Conservation (phyloP, 768 basidiomycete genomes). For the Suillus subalutaceus region DNA sequence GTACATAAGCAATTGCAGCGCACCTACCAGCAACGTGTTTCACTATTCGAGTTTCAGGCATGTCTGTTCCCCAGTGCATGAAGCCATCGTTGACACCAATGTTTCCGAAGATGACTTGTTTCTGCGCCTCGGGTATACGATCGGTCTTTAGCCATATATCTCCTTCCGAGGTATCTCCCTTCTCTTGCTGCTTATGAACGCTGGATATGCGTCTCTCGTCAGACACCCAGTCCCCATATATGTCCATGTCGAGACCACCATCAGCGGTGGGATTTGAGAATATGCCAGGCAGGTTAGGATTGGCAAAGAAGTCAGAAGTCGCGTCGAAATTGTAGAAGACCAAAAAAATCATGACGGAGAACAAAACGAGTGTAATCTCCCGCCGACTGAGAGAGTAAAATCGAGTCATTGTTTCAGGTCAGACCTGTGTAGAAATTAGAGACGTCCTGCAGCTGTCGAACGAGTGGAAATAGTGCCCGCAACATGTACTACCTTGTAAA, state of each 20-base stretch:
- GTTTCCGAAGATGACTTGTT: conserved; percentile 24
- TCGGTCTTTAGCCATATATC: conserved; percentile 43
- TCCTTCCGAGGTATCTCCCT: conserved; percentile 38
- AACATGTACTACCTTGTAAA: not conserved
- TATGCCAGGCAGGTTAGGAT: conserved; percentile 36
- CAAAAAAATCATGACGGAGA: conserved; percentile 65
- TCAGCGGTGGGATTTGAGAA: conserved; percentile 39
- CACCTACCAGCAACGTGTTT: conserved; percentile 67
- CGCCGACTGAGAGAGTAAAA: conserved; percentile 68
- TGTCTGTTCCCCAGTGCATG: conserved; percentile 53
- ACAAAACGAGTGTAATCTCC: conserved; percentile 70
- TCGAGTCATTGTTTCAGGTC: conserved; percentile 53
- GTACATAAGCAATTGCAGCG: not conserved
- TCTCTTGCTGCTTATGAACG: conserved; percentile 48
- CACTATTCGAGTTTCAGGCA: conserved; percentile 59
- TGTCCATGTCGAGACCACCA: conserved; percentile 58
- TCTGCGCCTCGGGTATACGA: conserved; percentile 31
- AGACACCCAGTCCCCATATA: conserved; percentile 75
- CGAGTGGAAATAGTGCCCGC: not conserved
- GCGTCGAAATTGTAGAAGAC: conserved; percentile 76
- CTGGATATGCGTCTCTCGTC: conserved; percentile 61
- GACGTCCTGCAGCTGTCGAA: not conserved
- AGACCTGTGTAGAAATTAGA: not conserved
- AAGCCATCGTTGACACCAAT: conserved; percentile 54
- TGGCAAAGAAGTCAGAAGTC: conserved; percentile 59